Evolutionary conservation across 148 eudicot species (phyloP), one percentile per base, ranked within the genome.

Genomic region (Fagopyrum tataricum): DNA sequence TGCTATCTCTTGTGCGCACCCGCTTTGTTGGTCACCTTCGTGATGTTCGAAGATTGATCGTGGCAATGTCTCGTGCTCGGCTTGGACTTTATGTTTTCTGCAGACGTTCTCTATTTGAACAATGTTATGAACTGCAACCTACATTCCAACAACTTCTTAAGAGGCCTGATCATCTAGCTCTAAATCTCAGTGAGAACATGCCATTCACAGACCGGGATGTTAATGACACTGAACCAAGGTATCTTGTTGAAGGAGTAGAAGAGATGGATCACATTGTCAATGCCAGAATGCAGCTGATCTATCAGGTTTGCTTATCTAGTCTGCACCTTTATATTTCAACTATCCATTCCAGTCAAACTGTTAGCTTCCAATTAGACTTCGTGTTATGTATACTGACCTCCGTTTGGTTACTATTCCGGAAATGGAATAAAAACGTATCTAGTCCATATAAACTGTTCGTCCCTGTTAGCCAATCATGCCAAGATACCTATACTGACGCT

Each of bases 1-100:
- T 94, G 62, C 67, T 94, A 58, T 94, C 98, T 13, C 96, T 94
- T 79, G 98, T 94, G 68, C 96, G 97, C 41, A 89, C 97, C 59
- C 97, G 97, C 46, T 88, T 91, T 81, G 98, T 94, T 77, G 98
- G 98, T 67, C 98, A 94, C 76, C 87, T 94, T 78, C 98, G 98
- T 71, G 98, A 94, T 79, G 98, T 94, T 66, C 91, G 98, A 85
- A 90, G 98, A 85, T 82, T 94, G 85, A 73, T 94, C 67, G 98
- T 94, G 18, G 97, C 98, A 69, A 94, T 94, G 98, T 94, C 98
- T 69, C 98, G 98, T 87, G 98, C 98, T 70, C 85, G 98, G 39
- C 85, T 94, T 61, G 98, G 98, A 44, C 96, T 94, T 37, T 94
- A 87, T 79, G 93, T 91, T 62, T 94, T 94, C 80, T 88, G 98